A percentile compares a stretch with the other conserved stretches of the same genome.
Conservation (phyloP, 257 asterid species). For the Eustoma russellianum region DNA sequence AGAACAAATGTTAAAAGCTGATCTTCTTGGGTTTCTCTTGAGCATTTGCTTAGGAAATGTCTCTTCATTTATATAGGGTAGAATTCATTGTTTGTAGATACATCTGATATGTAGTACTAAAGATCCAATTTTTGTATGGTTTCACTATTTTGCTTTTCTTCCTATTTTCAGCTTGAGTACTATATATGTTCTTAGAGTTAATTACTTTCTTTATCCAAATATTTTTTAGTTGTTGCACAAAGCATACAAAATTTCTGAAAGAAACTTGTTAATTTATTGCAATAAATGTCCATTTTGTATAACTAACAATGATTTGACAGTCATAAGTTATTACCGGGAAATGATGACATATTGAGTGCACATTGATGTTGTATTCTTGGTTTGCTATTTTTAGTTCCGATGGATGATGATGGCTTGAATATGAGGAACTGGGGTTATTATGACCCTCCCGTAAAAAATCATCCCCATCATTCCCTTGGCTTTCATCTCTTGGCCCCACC, state of each 20-base stretch:
- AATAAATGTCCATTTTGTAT: no score
- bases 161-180: constrained; percentile 5
- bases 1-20: background rate
- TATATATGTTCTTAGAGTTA: no score
- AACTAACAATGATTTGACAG: no score
- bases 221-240: no score
- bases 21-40: background rate
- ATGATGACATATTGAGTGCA: constrained; percentile 7
- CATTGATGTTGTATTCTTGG: constrained; percentile 21
- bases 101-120: background rate
- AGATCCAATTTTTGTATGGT: background rate
- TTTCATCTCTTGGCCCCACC: constrained; percentile 77
- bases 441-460: constrained; percentile 61
- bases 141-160: constrained; percentile 5
- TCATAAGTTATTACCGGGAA: no score
- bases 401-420: constrained; percentile 80
- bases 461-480: constrained; percentile 26
- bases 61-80: background rate
- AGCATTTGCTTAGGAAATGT: constrained; percentile 6
- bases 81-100: no score
- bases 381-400: constrained; percentile 38
- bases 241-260: no score
- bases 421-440: constrained; percentile 92
- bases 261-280: no score
- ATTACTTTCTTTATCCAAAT: no score